phyloP scores from a whole-genome alignment of 768 basidiomycete species.

The Epithele typhae region DNA sequence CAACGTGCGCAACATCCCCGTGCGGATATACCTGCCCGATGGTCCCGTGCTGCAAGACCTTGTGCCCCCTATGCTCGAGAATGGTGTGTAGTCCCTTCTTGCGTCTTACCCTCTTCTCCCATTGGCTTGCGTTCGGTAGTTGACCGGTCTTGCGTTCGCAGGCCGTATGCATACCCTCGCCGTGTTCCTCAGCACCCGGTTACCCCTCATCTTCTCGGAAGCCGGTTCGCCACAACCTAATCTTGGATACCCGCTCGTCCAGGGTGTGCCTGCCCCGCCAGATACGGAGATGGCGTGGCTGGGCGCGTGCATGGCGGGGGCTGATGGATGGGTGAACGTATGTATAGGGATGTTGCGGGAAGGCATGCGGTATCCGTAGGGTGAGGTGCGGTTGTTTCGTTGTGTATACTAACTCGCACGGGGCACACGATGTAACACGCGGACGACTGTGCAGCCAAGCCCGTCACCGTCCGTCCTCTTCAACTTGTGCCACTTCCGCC shows the following conservation, averaged over 20 bases:
- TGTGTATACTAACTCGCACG: too few species aligned
- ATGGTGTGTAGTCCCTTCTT: constrained; percentile 48
- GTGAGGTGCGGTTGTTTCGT: too few species aligned
- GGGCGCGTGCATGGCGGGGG: constrained; percentile 86
- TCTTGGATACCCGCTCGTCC: constrained; percentile 75
- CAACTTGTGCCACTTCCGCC: too few species aligned
- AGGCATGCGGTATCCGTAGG: too few species aligned
- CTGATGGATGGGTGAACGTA: constrained; percentile 94
- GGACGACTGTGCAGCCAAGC: too few species aligned
- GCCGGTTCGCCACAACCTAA: too few species aligned
- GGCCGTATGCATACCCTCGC: constrained; percentile 71
- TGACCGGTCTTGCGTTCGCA: constrained; percentile 26
- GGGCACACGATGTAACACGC: too few species aligned
- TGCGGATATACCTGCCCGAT: constrained; percentile 85
- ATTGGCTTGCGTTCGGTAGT: neutral
- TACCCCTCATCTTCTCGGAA: constrained; percentile 84
- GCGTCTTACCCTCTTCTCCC: too few species aligned
- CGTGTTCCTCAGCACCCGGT: constrained; percentile 60
- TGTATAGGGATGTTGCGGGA: constrained; percentile 55
- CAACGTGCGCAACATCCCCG: constrained; percentile 82
- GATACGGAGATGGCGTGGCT: constrained; percentile 94
- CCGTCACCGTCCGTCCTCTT: too few species aligned
- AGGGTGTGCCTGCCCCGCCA: constrained; percentile 77
- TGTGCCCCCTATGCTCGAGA: constrained; percentile 71
- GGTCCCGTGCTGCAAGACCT: constrained; percentile 91